Evolutionary conservation across 2,329 filamentous ascomycete genomes (phyloP), one percentile per base, ranked within the genome.

Genomic region (Pseudocercospora cruenta): DNA sequence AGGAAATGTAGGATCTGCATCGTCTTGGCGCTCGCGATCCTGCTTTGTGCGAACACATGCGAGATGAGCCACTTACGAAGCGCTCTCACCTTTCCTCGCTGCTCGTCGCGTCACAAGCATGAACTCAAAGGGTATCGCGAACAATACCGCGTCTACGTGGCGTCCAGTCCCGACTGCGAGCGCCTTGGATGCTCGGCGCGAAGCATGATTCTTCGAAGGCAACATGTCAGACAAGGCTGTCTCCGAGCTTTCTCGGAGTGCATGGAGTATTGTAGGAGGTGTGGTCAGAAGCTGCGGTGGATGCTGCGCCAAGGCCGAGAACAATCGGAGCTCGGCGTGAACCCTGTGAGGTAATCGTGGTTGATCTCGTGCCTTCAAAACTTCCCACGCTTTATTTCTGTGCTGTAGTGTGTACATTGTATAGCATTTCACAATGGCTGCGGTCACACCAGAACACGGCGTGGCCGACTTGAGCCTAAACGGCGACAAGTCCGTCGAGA

Each of bases 401-500:
- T 24, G 14, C 49, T 9, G 14, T 24, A 14, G 7, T 31, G 22
- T 26, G 16, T 26, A 10, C 16, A 28, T 16, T 31, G 12, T 10
- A 12, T 5, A 58, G 28, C 3, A 22, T 26, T 24, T 33, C 31
- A 21, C 33, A 21, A 77, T 77, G 75, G 68, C 74, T 21, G 72
- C 75, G n/a, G 74, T 72, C 58, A 72, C 66, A 54, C 60, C 71
- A 5, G 74, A 75, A 62, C 55, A 73, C 26, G 72, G 64, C 58
- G 59, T 75, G 64, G 71, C 71, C 60, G 70, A 70, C 26, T 63
- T 75, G 21, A 70, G 71, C 54, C 63, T 74, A 24, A 72, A 69
- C 22, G 69, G 63, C 58, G 67, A 68, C 43, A 67, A 58, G 22
- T 65, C 67, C 5, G 62, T 63, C 21, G 65, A 68, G 6, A 73